Conservation (phyloP, 2,329 filamentous ascomycete genomes). For the Zarea fungicola region DNA sequence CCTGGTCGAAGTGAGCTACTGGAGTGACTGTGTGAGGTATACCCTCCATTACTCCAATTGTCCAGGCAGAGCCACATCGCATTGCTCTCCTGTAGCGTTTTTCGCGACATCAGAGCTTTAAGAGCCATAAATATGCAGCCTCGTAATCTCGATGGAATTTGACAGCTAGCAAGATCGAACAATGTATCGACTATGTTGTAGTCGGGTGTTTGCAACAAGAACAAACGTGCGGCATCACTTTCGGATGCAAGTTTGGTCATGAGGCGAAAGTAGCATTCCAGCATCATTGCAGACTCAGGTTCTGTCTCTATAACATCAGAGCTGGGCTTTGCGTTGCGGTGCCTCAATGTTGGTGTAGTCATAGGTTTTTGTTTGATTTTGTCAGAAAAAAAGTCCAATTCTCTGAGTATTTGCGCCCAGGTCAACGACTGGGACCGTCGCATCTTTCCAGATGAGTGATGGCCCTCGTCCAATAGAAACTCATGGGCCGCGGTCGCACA, state of each 20-base stretch:
- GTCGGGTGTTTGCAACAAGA: conserved; percentile 60
- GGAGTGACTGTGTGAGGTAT: conserved; percentile 28
- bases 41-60: conserved; percentile 66
- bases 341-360: conserved; percentile 31
- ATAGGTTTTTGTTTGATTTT: conserved; percentile 70
- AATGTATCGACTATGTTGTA: conserved; percentile 70
- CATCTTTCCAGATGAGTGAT: conserved; percentile 69
- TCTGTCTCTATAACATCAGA: conserved; percentile 71
- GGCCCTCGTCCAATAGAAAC: conserved; percentile 83
- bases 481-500: conserved; percentile 81
- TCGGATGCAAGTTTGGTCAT: conserved; percentile 76
- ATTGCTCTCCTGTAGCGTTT: conserved; percentile 60
- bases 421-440: conserved; percentile 79
- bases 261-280: conserved; percentile 87
- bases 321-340: conserved; percentile 55
- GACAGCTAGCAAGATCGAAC: conserved; percentile 72
- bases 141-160: conserved; percentile 69
- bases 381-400: conserved; percentile 77
- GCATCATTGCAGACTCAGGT: conserved; percentile 91
- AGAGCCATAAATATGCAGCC: conserved; percentile 80
- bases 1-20: conserved; percentile 28
- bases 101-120: conserved; percentile 68
- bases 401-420: conserved; percentile 88
- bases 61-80: conserved; percentile 79
- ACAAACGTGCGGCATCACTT: conserved; percentile 66